A percentile compares a stretch with the other conserved stretches of the same genome.
Conservation (phyloP, 2,329 filamentous ascomycete genomes). For the Arthrobotrys sinensis region DNA sequence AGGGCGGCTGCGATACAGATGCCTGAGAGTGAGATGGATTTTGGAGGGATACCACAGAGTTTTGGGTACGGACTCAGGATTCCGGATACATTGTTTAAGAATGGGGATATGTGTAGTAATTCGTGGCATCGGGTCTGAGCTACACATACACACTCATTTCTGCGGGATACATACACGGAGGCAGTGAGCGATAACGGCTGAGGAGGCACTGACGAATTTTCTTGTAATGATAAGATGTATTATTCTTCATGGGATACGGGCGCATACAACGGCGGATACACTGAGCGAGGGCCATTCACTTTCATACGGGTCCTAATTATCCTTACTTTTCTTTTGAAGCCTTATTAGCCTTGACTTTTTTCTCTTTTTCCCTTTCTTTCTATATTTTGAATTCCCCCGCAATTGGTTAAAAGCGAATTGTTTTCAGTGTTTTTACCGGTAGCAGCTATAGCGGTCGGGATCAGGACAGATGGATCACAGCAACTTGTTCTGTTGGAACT, state of each 20-base stretch:
- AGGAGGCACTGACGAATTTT: background rate
- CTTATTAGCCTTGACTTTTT: constrained; percentile 9
- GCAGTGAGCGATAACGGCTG: too few relatives aligned
- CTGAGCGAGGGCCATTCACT: background rate
- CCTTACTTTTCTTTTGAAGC: background rate
- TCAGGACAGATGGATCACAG: background rate
- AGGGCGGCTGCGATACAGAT: background rate
- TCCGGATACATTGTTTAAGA: constrained; percentile 54
- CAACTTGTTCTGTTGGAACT: background rate
- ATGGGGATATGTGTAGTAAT: constrained; percentile 55
- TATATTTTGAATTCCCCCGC: too few relatives aligned
- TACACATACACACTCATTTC: background rate
- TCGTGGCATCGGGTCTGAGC: constrained; percentile 46
- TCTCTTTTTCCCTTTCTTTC: background rate
- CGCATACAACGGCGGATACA: constrained; percentile 2
- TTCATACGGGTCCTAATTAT: background rate
- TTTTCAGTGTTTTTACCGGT: too few relatives aligned
- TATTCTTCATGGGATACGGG: constrained; percentile 15
- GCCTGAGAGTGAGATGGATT: constrained; percentile 10
- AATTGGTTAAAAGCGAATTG: too few relatives aligned
- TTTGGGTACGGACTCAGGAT: constrained; percentile 51
- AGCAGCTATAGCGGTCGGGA: too few relatives aligned
- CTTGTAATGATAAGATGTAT: background rate
- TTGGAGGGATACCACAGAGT: constrained; percentile 44
- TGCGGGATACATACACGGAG: too few relatives aligned